Evolutionary conservation across 2,329 filamentous ascomycete species (phyloP).

Genomic region (Aphanocladium album): DNA sequence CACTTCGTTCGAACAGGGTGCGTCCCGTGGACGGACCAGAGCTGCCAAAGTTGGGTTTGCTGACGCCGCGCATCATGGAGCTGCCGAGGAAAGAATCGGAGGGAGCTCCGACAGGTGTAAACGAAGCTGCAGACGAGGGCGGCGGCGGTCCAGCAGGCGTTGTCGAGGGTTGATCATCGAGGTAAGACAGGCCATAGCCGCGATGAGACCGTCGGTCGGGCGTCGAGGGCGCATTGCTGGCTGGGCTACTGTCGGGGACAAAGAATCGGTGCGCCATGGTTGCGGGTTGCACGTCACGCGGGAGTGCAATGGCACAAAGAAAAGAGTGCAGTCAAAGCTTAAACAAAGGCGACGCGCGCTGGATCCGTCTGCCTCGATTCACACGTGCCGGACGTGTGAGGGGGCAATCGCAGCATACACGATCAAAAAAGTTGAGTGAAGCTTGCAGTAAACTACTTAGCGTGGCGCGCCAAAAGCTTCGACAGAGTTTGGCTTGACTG

Average conservation of each 20-base stretch:
- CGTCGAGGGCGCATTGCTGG: slow-evolving; percentile 43
- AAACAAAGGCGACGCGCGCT: not conserved
- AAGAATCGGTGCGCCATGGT: slow-evolving; percentile 38
- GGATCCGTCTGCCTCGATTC: not conserved
- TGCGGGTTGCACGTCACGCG: slow-evolving; percentile 4
- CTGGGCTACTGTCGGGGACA: slow-evolving; percentile 38
- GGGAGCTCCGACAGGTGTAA: slow-evolving; percentile 52
- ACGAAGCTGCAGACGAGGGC: slow-evolving; percentile 48
- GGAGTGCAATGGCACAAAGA: not conserved
- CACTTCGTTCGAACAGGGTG: slow-evolving; percentile 34
- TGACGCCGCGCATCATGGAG: slow-evolving; percentile 44
- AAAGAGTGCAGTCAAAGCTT: not conserved
- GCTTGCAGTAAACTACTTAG: not conserved
- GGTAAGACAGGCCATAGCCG: slow-evolving; percentile 32
- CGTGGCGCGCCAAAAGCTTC: slow-evolving; percentile 4
- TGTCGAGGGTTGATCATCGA: slow-evolving; percentile 44
- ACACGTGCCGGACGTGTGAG: slow-evolving; percentile 5
- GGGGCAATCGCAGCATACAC: not conserved
- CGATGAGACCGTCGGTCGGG: slow-evolving; percentile 37
- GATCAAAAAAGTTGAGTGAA: not conserved
- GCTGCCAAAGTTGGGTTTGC: slow-evolving; percentile 33
- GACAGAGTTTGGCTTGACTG: not conserved
- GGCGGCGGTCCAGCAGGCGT: slow-evolving; percentile 50
- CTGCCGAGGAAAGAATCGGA: slow-evolving; percentile 51
- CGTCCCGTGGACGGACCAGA: slow-evolving; percentile 27